Evolutionary conservation across 73 alveolate genomes (phyloP).

Genomic region (Breviolum minutum): DNA sequence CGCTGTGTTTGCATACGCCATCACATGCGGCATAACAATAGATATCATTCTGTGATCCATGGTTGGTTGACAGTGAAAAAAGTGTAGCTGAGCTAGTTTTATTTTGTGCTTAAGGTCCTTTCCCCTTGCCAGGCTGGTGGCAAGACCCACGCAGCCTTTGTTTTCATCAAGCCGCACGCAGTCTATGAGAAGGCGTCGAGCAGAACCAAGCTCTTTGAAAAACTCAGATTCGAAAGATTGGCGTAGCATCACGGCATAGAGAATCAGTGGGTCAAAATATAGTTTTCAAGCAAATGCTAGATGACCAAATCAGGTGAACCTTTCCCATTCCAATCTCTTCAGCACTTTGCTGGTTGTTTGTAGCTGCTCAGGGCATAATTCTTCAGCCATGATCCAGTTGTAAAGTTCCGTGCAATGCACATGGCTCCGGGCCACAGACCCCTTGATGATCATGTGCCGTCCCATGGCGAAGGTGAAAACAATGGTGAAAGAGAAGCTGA

Average conservation of each 20-base stretch:
- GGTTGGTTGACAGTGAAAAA: no score
- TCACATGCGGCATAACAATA: no score
- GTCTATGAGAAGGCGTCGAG: slow-evolving; percentile 54
- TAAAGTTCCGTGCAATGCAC: no score
- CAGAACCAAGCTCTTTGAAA: neutral
- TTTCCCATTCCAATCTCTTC: neutral
- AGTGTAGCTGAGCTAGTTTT: no score
- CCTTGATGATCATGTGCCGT: neutral
- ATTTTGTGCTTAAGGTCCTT: no score
- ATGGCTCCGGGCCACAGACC: no score
- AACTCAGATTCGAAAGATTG: neutral
- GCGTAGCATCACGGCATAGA: neutral
- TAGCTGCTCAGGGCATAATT: no score
- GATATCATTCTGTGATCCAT: no score
- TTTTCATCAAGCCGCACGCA: slow-evolving; percentile 92
- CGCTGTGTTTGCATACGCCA: no score
- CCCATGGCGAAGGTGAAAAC: neutral
- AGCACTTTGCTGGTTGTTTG: no score
- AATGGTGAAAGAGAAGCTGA: slow-evolving; percentile 58
- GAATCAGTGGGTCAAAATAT: neutral
- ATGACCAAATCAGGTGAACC: neutral
- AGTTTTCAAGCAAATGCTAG: neutral
- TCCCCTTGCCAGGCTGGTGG: slow-evolving; percentile 13
- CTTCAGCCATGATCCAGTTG: no score
- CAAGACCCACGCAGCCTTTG: slow-evolving; percentile 72